phyloP scores from a whole-genome alignment of 208 protist species.

The Acanthamoeba sp. region DNA sequence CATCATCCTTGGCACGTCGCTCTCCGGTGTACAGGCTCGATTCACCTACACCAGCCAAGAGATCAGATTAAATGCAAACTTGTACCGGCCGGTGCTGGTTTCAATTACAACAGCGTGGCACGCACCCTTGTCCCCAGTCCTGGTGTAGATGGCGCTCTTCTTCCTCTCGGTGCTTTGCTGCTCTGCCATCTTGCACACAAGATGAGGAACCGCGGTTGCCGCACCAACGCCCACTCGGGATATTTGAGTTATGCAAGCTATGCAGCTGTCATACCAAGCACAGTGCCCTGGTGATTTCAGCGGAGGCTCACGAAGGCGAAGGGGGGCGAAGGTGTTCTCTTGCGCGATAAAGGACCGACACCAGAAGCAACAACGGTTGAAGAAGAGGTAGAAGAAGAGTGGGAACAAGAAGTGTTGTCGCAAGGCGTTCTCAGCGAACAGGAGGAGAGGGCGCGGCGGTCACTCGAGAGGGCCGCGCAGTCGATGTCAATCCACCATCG shows the following conservation, averaged over 20 bases:
- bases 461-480: neutral
- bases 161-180: neutral
- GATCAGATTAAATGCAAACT: neutral
- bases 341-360: too few relatives aligned
- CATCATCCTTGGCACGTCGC: constrained; percentile 78
- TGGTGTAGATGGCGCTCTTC: constrained; percentile 80
- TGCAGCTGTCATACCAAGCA: too few relatives aligned
- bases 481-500: constrained; percentile 37
- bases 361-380: too few relatives aligned
- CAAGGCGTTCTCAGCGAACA: neutral
- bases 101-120: too few relatives aligned
- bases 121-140: constrained; percentile 83
- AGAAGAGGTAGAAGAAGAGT: neutral
- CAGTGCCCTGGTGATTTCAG: too few relatives aligned
- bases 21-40: constrained; percentile 81
- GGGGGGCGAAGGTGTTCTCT: too few relatives aligned
- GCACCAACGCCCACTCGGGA: too few relatives aligned
- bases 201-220: too few relatives aligned
- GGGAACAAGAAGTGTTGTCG: neutral
- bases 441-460: neutral
- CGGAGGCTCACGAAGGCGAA: too few relatives aligned
- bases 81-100: too few relatives aligned
- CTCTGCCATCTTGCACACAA: too few relatives aligned
- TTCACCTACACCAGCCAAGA: neutral
- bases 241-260: too few relatives aligned